Conservation (phyloP, 2,329 filamentous ascomycete genomes). For the Cadophora malorum region DNA sequence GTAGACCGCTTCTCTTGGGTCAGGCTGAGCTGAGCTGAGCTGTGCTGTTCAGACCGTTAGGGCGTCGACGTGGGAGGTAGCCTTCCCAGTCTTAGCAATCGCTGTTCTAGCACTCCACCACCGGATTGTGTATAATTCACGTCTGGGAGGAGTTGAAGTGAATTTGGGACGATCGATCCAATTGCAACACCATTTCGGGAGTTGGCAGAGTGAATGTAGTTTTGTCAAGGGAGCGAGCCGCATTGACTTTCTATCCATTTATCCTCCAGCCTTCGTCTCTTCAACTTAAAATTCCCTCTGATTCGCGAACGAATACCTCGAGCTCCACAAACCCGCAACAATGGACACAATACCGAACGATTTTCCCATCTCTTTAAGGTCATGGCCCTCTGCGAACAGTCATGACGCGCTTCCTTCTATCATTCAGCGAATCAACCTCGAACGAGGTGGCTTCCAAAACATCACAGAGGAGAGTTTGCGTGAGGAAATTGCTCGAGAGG, state of each 20-base stretch:
- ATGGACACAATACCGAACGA: conserved; percentile 48
- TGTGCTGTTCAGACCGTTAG: not conserved
- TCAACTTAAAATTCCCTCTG: not conserved
- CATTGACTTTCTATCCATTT: not conserved
- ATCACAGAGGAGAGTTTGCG: conserved; percentile 76
- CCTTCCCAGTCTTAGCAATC: not conserved
- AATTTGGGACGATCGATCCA: not conserved
- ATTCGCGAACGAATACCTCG: not conserved
- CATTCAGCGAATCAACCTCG: conserved; percentile 77
- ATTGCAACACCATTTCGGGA: not conserved
- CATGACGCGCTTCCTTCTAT: conserved; percentile 69
- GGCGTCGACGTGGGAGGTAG: not conserved
- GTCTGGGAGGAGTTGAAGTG: not conserved
- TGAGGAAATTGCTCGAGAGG: conserved; percentile 65
- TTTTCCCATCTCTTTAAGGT: conserved; percentile 65
- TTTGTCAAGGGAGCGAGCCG: not conserved
- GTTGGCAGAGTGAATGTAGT: not conserved
- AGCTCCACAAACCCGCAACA: conserved; percentile 18
- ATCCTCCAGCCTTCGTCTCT: not conserved
- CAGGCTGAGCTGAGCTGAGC: not conserved
- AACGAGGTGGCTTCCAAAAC: conserved; percentile 82
- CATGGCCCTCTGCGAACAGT: conserved; percentile 61
- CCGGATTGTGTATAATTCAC: not conserved
- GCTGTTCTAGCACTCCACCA: not conserved
- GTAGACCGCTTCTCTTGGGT: not conserved